These are phyloP conservation scores for Saccharomyces eubayanus DNA, from an alignment of 805 yeast genomes.

Conservation along the genomic window DNA sequence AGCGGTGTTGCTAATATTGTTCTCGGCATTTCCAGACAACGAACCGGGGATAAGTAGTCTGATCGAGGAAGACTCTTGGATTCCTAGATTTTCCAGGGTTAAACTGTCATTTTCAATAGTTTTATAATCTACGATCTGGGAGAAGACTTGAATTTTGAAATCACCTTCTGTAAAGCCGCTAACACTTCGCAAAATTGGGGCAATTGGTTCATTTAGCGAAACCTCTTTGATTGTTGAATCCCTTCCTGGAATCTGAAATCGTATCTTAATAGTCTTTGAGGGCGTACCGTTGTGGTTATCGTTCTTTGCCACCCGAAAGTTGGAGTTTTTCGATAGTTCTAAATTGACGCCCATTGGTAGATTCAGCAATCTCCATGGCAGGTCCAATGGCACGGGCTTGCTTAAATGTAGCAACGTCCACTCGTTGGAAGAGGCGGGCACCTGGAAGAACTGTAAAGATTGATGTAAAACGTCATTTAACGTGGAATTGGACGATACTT, in stretches of 20 bases:
- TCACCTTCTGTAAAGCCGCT: not conserved
- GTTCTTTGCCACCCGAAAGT: not conserved
- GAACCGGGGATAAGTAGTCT: conserved; percentile 1
- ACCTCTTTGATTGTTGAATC: conserved; percentile 22
- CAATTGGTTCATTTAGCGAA: not conserved
- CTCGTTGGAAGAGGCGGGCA: conserved; percentile 13
- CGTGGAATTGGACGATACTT: conserved; percentile 31
- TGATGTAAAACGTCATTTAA: conserved; percentile 32
- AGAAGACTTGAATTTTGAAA: conserved; percentile 14
- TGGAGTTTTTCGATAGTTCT: conserved; percentile 15
- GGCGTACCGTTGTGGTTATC: not conserved
- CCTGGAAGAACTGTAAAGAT: conserved; percentile 33
- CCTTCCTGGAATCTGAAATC: conserved; percentile 24
- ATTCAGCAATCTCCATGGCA: conserved; percentile 38
- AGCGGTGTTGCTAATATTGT: not conserved
- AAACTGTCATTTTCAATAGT: conserved; percentile 7
- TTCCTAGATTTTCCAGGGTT: conserved; percentile 15
- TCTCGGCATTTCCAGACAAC: not conserved
- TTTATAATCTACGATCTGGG: conserved; percentile 9
- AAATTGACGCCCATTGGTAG: conserved; percentile 40
- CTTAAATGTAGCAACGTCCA: conserved; percentile 29
- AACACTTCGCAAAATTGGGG: not conserved
- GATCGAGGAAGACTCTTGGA: conserved; percentile 11
- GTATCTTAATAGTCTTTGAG: conserved; percentile 21
- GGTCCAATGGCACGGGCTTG: conserved; percentile 29